phyloP scores from a whole-genome alignment of 75 land plant species.

The Adiantum capillusveneris region DNA sequence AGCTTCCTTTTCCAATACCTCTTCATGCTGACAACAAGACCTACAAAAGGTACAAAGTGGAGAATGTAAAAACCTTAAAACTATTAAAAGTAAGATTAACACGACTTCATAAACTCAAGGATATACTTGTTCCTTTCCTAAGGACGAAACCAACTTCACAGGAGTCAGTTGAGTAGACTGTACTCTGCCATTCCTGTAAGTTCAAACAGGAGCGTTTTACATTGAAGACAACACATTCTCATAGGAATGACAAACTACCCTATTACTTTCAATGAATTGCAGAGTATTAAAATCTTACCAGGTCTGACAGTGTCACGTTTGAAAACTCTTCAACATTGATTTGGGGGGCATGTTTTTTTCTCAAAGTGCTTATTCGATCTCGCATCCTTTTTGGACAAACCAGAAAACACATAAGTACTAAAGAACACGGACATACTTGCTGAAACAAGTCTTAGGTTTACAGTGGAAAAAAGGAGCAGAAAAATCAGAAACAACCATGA shows the following conservation, averaged over 20 bases:
- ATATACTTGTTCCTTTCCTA: constrained; percentile 55
- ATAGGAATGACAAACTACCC: too few species aligned
- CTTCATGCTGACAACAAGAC: constrained; percentile 64
- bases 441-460: too few species aligned
- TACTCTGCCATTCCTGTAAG: constrained; percentile 71
- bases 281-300: constrained; percentile 48
- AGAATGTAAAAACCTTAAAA: too few species aligned
- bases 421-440: too few species aligned
- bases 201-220: not conserved
- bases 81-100: too few species aligned
- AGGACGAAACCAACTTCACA: constrained; percentile 78
- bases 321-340: constrained; percentile 21
- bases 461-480: not conserved
- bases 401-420: too few species aligned
- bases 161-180: constrained; percentile 79
- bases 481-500: not conserved
- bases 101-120: not conserved
- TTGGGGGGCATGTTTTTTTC: constrained; percentile 14
- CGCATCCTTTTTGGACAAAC: constrained; percentile 10
- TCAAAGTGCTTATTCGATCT: constrained; percentile 13
- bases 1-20: constrained; percentile 63
- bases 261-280: too few species aligned
- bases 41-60: constrained; percentile 21
- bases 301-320: constrained; percentile 37
- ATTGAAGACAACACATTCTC: not conserved